A percentile compares a stretch with the other conserved stretches of the same genome.
These are phyloP conservation scores for Rhizoclosmatium globosum DNA, from an alignment of 192 early-diverging fungal genomes.

Conservation along the genomic window DNA sequence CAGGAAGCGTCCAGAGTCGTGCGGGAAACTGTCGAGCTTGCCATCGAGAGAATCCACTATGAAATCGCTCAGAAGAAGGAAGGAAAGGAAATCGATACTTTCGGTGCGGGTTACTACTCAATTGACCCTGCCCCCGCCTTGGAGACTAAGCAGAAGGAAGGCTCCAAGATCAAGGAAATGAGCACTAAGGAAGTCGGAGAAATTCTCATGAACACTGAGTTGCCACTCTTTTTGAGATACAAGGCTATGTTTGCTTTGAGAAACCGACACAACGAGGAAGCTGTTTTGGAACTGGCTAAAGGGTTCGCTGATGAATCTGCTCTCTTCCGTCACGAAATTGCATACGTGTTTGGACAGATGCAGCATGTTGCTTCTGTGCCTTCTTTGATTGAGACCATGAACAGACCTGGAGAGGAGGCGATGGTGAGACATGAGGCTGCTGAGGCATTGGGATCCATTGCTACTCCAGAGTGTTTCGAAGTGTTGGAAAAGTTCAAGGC, in stretches of 20 bases:
- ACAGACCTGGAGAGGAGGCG: constrained; percentile 75
- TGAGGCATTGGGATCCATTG: constrained; percentile 96
- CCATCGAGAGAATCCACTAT: constrained; percentile 85
- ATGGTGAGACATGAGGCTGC: constrained; percentile 99
- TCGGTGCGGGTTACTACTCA: constrained; percentile 68
- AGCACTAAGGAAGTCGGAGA: constrained; percentile 71
- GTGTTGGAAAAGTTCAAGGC: constrained; percentile 75
- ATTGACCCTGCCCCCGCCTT: constrained; percentile 92
- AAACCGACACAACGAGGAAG: constrained; percentile 82
- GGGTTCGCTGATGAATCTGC: constrained; percentile 83
- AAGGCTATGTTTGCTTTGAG: constrained; percentile 94
- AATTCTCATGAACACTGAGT: constrained; percentile 71
- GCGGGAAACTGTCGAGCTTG: constrained; percentile 89
- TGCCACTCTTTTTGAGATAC: constrained; percentile 90
- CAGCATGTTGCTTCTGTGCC: constrained; percentile 92
- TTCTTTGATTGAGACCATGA: constrained; percentile 78
- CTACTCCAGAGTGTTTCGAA: constrained; percentile 82
- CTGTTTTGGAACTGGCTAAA: constrained; percentile 80
- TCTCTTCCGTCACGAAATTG: constrained; percentile 92
- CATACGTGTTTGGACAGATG: constrained; percentile 98
- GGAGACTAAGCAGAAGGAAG: constrained; percentile 44
- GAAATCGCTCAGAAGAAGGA: constrained; percentile 53
- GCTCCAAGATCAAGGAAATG: constrained; percentile 46
- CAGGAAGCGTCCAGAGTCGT: constrained; percentile 79
- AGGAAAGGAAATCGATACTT: background rate